Percentiles rank a stretch among this genome's conserved stretches.
Evolutionary conservation across 116 monocot species (phyloP).

Genomic region (Posidonia oceanica): DNA sequence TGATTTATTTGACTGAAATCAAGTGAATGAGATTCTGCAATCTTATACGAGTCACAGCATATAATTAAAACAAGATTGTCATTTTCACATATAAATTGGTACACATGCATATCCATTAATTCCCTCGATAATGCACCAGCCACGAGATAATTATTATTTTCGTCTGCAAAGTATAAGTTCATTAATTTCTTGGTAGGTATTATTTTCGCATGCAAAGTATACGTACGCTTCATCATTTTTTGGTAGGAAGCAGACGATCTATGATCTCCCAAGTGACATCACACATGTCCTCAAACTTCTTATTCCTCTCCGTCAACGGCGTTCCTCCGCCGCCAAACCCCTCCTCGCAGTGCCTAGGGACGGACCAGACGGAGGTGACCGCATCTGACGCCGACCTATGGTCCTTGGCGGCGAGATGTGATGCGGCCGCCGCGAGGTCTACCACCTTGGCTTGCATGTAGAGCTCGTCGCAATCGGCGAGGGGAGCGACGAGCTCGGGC

Average conservation of each 20-base stretch:
- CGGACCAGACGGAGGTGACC: not conserved
- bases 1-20: too few species aligned
- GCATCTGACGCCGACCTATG: not conserved
- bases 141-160: too few species aligned
- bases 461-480: not conserved
- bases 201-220: too few species aligned
- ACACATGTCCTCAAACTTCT: not conserved
- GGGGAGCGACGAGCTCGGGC: not conserved
- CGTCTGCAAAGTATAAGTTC: too few species aligned
- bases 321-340: not conserved
- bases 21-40: too few species aligned
- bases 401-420: not conserved
- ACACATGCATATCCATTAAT: too few species aligned
- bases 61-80: too few species aligned
- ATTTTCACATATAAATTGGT: too few species aligned
- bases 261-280: constrained; percentile 1
- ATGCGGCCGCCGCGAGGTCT: not conserved
- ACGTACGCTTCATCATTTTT: not conserved
- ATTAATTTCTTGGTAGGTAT: not conserved
- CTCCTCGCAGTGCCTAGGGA: not conserved
- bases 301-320: not conserved
- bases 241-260: not conserved
- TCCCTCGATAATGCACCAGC: too few species aligned
- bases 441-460: not conserved
- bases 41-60: too few species aligned